These are phyloP conservation scores for Torrubiella hemipterigena DNA, from an alignment of 2,329 filamentous ascomycete species.

Conservation along the genomic window DNA sequence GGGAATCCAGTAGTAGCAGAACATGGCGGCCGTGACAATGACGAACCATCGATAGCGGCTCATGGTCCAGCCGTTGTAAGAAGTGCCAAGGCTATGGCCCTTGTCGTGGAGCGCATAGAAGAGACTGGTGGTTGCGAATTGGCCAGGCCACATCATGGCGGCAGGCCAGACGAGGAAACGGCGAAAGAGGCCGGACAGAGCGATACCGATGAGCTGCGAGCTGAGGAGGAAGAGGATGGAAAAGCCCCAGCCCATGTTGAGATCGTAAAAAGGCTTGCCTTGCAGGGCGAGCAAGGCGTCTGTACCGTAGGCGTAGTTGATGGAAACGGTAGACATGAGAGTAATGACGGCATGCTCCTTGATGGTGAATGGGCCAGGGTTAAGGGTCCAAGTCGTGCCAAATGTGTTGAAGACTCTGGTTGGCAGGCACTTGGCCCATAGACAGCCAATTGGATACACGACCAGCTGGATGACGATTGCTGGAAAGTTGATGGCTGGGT, in stretches of 20 bases:
- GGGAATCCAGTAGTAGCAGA: conserved; percentile 42
- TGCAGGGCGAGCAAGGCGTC: conserved; percentile 29
- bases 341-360: conserved; percentile 42
- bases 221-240: conserved; percentile 45
- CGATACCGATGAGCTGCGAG: conserved; percentile 48
- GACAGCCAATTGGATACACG: conserved; percentile 28
- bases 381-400: conserved; percentile 29
- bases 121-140: conserved; percentile 32
- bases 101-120: conserved; percentile 32
- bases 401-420: conserved; percentile 26
- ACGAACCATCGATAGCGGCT: conserved; percentile 33
- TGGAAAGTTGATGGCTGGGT: conserved; percentile 26
- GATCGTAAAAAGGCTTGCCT: conserved; percentile 29
- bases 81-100: conserved; percentile 24
- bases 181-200: conserved; percentile 43
- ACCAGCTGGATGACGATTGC: conserved; percentile 26
- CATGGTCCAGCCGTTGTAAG: conserved; percentile 31
- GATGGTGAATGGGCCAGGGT: conserved; percentile 36
- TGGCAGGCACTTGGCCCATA: conserved; percentile 30
- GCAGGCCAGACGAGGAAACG: conserved; percentile 47
- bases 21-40: conserved; percentile 26
- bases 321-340: conserved; percentile 42
- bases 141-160: conserved; percentile 49
- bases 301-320: conserved; percentile 29
- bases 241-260: conserved; percentile 41